Evolutionary conservation across 768 basidiomycete species (phyloP).

Genomic region (Lenzites betulinus): DNA sequence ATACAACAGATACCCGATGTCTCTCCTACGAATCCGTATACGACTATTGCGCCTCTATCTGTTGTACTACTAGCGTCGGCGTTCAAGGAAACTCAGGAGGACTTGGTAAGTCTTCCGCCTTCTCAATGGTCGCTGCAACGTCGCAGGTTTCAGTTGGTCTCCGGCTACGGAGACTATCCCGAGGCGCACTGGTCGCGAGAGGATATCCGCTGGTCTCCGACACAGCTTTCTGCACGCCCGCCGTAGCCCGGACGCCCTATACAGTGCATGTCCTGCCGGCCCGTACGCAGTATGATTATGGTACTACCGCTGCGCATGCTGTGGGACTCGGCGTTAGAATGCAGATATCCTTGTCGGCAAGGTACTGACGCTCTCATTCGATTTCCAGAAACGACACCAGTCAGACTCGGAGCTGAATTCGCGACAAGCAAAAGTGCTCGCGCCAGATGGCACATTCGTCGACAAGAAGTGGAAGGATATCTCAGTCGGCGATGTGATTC

Average conservation of each 20-base stretch:
- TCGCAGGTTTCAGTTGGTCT: no score
- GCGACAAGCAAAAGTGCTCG: slow-evolving; percentile 75
- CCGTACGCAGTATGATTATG: no score
- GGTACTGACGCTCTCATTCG: not conserved
- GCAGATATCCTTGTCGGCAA: not conserved
- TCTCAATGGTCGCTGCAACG: no score
- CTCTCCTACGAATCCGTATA: slow-evolving; percentile 93
- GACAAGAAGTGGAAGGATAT: slow-evolving; percentile 88
- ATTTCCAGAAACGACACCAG: slow-evolving; percentile 86
- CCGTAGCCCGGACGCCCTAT: no score
- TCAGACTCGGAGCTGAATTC: slow-evolving; percentile 92
- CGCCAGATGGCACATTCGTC: slow-evolving; percentile 61
- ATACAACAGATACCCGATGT: slow-evolving; percentile 99
- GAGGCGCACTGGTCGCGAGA: no score
- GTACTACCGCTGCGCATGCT: not conserved
- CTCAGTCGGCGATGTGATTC: slow-evolving; percentile 88
- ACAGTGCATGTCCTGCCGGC: no score
- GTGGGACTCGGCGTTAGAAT: no score
- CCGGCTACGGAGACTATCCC: no score
- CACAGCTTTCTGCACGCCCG: no score
- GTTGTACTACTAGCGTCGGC: slow-evolving; percentile 91
- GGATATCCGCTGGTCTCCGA: no score
- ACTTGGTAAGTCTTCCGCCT: slow-evolving; percentile 60
- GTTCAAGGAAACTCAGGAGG: slow-evolving; percentile 94
- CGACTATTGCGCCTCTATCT: slow-evolving; percentile 89